A percentile compares a stretch with the other conserved stretches of the same genome.
These are phyloP conservation scores for Aspergillus mulundensis DNA, from an alignment of 495 filamentous ascomycete genomes.

Conservation along the genomic window DNA sequence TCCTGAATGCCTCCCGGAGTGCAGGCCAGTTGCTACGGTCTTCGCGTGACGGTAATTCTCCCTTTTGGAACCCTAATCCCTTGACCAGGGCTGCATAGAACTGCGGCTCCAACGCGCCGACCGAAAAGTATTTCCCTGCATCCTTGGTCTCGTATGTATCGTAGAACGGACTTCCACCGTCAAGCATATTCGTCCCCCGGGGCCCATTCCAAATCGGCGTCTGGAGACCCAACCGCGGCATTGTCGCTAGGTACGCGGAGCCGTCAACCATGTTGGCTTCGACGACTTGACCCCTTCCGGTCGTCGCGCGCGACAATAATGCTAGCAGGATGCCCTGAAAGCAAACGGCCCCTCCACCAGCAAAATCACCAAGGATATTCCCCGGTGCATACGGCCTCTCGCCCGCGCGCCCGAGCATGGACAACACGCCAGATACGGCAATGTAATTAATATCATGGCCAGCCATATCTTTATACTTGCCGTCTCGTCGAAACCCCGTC, in stretches of 20 bases:
- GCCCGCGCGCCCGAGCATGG: slow-evolving; percentile 64
- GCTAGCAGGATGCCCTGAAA: slow-evolving; percentile 55
- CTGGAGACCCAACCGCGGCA: slow-evolving; percentile 61
- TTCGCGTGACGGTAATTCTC: slow-evolving; percentile 48
- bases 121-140: slow-evolving; percentile 75
- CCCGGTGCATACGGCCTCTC: slow-evolving; percentile 72
- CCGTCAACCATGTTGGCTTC: slow-evolving; percentile 98
- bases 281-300: slow-evolving; percentile 77
- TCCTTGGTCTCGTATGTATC: slow-evolving; percentile 82
- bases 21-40: slow-evolving; percentile 63
- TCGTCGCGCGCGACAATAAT: slow-evolving; percentile 37
- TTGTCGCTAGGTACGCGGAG: slow-evolving; percentile 68
- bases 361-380: slow-evolving; percentile 88
- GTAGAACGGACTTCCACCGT: slow-evolving; percentile 84
- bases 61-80: slow-evolving; percentile 54
- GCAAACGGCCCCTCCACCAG: slow-evolving; percentile 78
- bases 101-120: slow-evolving; percentile 82
- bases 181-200: slow-evolving; percentile 74
- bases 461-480: slow-evolving; percentile 80
- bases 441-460: slow-evolving; percentile 99
- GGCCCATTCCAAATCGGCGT: slow-evolving; percentile 53
- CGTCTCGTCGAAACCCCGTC: slow-evolving; percentile 85
- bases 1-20: slow-evolving; percentile 56
- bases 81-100: slow-evolving; percentile 69
- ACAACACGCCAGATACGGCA: slow-evolving; percentile 76